Base-by-base conservation (phyloP, 2,329 filamentous ascomycete genomes). In the Chrysosporium queenslandicum region DNA sequence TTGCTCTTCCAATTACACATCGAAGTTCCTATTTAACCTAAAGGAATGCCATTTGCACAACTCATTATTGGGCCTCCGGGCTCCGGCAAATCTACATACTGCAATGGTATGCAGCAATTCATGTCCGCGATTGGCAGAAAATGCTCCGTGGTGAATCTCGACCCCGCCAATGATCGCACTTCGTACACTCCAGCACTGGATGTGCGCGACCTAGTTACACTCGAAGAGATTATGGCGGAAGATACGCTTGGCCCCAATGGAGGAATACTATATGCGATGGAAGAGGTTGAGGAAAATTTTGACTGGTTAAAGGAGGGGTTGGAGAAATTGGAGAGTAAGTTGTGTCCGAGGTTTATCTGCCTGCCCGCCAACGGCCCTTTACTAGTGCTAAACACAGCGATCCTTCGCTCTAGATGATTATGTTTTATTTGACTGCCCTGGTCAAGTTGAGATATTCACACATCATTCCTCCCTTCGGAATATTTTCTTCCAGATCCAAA, bases 91-190 rank as follows among this genome's bases (percentile, higher is more conserved):
- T 96, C 89, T 58, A 98, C 92, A 6, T 96, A 95, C 68, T 97
- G 91, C 75, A 88, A 97, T 81, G 92, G 92, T 66, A 95, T 98
- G 86, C 87, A 96, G 65, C 92, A 98, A 72, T 98, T 98, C 73
- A 85, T 97, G 77, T 85, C 85, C 59, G 91, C 92, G 58, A 95
- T 98, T 66, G 89, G 90, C 55, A 85, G 92, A 53, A 90, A 94
- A 69, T 95, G 88, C 74, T 94, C 88, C 14, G 83, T 97, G 34
- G 87, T 96, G 54, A 98, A 98, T 67, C 83, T 98, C 59, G 92
- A 98, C 71, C 92, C 92, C 23, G 92, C 92, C 51, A 98, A 98
- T 74, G 91, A 97, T 64, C 83, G 85, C 55, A 92, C 89, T 1
- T 86, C 81, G 56, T 98, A 97, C 68, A 83, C 85, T 18, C 88